Percentiles rank a stretch among this genome's conserved stretches.
Evolutionary conservation across 495 filamentous ascomycete species (phyloP).

Genomic region (Xylaria acuta): DNA sequence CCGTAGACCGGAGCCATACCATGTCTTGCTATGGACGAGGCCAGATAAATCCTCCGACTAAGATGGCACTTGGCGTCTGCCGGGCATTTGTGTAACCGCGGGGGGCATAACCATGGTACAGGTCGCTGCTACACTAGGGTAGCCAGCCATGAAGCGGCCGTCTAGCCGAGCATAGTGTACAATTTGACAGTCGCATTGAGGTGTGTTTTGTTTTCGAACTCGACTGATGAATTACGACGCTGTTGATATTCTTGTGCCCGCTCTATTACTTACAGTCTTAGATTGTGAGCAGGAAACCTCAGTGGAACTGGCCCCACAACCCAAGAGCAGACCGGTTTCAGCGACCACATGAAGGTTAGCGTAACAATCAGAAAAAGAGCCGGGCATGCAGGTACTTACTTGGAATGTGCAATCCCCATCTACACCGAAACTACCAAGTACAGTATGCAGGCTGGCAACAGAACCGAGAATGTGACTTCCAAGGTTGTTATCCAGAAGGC

Average conservation of each 20-base stretch:
- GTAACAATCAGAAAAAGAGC: neutral
- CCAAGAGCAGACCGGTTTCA: neutral
- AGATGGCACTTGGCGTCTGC: neutral
- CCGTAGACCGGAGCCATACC: neutral
- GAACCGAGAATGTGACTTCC: neutral
- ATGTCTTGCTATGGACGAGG: neutral
- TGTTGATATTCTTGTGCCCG: neutral
- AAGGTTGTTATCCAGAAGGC: neutral
- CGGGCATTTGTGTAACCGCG: neutral
- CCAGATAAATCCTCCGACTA: neutral
- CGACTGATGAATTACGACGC: neutral
- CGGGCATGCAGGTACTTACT: neutral
- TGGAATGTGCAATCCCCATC: too few relatives aligned
- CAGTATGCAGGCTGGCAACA: too few relatives aligned
- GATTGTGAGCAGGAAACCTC: neutral
- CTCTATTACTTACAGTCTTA: too few relatives aligned
- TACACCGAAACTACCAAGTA: too few relatives aligned
- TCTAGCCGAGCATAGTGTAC: neutral
- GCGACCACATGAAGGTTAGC: neutral
- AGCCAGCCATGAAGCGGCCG: neutral
- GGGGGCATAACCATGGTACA: neutral
- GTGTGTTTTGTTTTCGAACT: neutral
- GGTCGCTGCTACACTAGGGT: neutral
- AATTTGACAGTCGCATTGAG: neutral
- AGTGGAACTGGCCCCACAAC: neutral